Evolutionary conservation across 257 asterid genomes (phyloP), one percentile per base, ranked within the genome.

Genomic region (Parsonsia alboflavescens): DNA sequence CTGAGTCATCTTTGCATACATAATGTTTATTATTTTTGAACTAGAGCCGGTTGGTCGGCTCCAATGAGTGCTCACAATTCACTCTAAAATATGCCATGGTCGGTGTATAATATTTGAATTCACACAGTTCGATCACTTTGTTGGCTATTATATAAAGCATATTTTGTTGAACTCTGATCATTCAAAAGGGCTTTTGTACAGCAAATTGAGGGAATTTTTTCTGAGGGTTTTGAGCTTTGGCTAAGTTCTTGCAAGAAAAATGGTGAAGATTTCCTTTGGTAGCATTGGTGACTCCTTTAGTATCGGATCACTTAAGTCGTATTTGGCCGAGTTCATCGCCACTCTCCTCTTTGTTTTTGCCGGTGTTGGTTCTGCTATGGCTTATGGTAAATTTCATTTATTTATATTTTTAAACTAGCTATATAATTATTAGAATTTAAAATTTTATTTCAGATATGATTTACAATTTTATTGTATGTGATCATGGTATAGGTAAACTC

Each of bases 281-380:
- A 86, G 90, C 82, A 36, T 85, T 76, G 92, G 96, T 46, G 96
- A 90, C 83, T 87, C 94, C 9, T 83, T 87, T 3, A 84, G 89
- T 28, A 81, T 72, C 7, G 78, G 81, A 0, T 83, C 94, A 4
- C 45, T 88, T 22, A 86, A 88, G 85, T 66, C 86, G 0, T 88
- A 90, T 56, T 62, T 86, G n/a, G 78, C 96, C 26, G 96, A 90
- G 78, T 88, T 90, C 65, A 86, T 90, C 73, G 93, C 96, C 73
- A 90, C 90, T 19, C 87, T 90, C 54, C 89, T 88, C 65, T 88
- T 90, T 49, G 90, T 90, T 69, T 88, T 90, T 54, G 96, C 93
- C n/a, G 96, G 96, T n/a, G 93, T 90, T 82, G 96, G 96, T 68
- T 90, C 93, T 10, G 93, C 93, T 59, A 88, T 90, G 15, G 91